These are phyloP conservation scores for Aureobasidium sp. DNA, from an alignment of 2,329 filamentous ascomycete species.

Conservation along the genomic window DNA sequence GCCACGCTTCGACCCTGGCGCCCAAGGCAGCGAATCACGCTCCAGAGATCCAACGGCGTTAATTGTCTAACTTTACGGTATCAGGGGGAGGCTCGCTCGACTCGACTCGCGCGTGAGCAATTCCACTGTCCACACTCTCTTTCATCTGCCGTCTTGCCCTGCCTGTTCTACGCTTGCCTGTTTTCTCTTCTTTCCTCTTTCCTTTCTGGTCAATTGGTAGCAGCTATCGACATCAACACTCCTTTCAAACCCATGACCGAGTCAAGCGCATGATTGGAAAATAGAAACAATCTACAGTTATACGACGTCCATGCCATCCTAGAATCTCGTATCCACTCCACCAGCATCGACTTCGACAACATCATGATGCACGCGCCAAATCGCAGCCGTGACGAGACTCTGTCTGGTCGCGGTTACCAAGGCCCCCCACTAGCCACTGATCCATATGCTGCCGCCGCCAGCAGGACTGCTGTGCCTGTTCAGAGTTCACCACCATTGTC, in stretches of 20 bases:
- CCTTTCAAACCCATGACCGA: neutral
- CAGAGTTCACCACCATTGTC: conserved; percentile 26
- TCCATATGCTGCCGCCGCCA: conserved; percentile 16
- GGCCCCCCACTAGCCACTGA: conserved; percentile 34
- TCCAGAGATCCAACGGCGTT: neutral
- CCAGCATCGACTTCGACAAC: neutral
- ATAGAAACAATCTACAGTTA: conserved; percentile 3
- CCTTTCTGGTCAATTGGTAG: neutral
- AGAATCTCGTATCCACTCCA: conserved; percentile 7
- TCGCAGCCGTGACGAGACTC: neutral
- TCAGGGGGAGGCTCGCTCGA: conserved; percentile 7
- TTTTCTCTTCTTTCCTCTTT: neutral
- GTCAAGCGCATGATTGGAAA: conserved; percentile 2
- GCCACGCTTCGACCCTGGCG: neutral
- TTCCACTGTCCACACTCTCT: neutral
- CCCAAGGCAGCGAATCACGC: neutral
- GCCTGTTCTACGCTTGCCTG: neutral
- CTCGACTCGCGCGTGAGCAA: conserved; percentile 3
- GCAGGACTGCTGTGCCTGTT: conserved; percentile 20
- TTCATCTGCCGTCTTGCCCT: neutral
- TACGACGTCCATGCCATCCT: conserved; percentile 10
- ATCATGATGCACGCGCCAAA: conserved; percentile 10
- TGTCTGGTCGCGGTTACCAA: conserved; percentile 40
- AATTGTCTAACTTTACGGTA: conserved; percentile 3
- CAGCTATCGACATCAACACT: neutral